phyloP scores from a whole-genome alignment of 805 yeast genomes.

The Brettanomyces sp. region DNA sequence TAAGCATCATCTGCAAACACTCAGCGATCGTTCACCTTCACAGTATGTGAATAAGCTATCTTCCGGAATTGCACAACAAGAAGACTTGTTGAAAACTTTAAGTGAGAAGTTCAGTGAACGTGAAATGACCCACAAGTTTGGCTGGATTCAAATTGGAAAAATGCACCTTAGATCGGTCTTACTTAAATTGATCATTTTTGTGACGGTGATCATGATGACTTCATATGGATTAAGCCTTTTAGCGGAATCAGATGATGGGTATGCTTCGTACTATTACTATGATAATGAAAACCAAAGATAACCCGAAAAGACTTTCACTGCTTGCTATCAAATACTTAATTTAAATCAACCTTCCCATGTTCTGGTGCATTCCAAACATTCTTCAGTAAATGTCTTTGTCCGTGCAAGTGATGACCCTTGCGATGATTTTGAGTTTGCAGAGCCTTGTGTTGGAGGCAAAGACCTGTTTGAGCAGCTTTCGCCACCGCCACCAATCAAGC shows the following conservation, averaged over 20 bases:
- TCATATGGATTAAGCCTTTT: conserved; percentile 1
- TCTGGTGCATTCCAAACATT: conserved; percentile 21
- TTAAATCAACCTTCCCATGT: conserved; percentile 21
- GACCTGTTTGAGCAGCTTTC: neutral
- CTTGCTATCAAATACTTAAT: neutral
- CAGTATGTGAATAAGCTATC: conserved; percentile 1
- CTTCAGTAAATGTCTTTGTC: conserved; percentile 13
- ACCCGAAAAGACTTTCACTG: neutral
- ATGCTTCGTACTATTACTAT: neutral
- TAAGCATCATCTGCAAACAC: no score
- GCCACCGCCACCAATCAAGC: conserved; percentile 5
- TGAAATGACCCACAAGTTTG: neutral
- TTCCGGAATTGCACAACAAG: conserved; percentile 9
- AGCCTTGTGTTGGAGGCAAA: neutral
- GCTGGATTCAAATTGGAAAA: neutral
- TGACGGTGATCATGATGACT: neutral
- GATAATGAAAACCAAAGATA: neutral
- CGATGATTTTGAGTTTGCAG: neutral
- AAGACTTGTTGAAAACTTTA: conserved; percentile 6
- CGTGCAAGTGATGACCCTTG: conserved; percentile 2
- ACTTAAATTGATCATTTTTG: neutral
- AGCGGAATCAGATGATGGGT: conserved; percentile 2
- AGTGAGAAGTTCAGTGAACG: conserved; percentile 7
- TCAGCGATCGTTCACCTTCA: no score
- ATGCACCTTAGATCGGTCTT: neutral